Evolutionary conservation across 768 basidiomycete species (phyloP), one percentile per base, ranked within the genome.

Genomic region (Russula griseocarnosa): DNA sequence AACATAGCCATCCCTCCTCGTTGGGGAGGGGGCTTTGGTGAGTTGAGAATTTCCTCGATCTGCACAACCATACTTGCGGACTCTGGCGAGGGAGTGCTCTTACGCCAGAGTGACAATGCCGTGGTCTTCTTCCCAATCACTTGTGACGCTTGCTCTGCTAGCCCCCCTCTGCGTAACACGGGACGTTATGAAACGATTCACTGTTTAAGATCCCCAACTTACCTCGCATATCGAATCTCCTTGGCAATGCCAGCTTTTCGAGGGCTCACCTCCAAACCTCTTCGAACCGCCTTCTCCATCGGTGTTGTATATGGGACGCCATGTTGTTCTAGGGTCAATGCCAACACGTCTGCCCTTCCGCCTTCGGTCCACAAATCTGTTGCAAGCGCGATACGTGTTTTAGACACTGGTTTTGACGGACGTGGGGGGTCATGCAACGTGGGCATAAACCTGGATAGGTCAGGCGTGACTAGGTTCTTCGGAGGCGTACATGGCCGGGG

Each of bases 251-350:
- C 65, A 14, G 73, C 73, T 73, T 86, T 87, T 67, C 82, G 78
- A 0, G 86, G 86, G 72, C 85, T 87, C 58, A 84, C 69, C 63
- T 78, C 78, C 44, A 87, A 68, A 1, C 84, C 86, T n/a, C 83
- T 78, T 13, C 75, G 74, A 1, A 76, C 70, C 66, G 81, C 77
- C 2, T 70, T 71, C 52, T 78, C 76, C 18, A 73, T 71, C 14
- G 71, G 67, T 9, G 76, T 75, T 3, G 70, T 77, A 72, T 67
- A 79, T 58, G 54, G 76, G 62, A 71, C 71, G 0, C 73, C 74
- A 44, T 81, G 75, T 65, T 84, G 80, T 55, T 79, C 80, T 18
- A 86, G 71, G 51, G 84, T 77, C 18, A 86, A 75, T 5, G 82
- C 80, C 11, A 84, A 75, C 3, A 86, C 69, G 67, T 85, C 83